Evolutionary conservation across 371 early-diverging fungal genomes (phyloP).

Genomic region (Conidiobolus incongruus): DNA sequence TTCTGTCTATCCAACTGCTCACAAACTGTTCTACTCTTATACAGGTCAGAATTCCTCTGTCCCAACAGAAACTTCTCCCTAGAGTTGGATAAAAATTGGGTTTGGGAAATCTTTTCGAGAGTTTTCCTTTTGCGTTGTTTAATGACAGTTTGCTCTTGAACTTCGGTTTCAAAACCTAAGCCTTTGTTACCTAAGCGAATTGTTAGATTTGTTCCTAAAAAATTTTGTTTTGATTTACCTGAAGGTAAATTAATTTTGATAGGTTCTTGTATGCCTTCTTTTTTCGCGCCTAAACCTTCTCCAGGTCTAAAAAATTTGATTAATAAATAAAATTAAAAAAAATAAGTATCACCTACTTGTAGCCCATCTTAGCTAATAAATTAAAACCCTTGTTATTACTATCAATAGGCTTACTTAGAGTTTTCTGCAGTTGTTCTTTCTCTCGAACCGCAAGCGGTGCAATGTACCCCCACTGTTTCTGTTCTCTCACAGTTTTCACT

Average conservation of each 20-base stretch:
- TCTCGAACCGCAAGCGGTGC: neutral
- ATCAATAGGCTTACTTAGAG: neutral
- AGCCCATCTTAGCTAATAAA: neutral
- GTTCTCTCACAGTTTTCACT: neutral
- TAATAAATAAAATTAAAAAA: no score
- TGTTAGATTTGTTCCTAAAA: no score
- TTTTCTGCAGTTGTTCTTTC: neutral
- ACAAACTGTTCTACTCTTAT: neutral
- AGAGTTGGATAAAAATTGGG: neutral
- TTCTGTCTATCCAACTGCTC: neutral
- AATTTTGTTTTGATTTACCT: neutral
- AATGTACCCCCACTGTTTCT: neutral
- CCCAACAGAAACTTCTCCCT: neutral
- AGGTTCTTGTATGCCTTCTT: neutral
- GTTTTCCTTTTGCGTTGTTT: neutral
- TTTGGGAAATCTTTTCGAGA: neutral
- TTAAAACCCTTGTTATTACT: neutral
- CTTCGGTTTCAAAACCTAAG: neutral
- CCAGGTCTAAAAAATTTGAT: neutral
- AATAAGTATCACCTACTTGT: neutral
- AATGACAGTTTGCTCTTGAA: neutral
- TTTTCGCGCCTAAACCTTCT: neutral
- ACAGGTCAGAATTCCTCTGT: neutral
- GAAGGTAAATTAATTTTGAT: neutral
- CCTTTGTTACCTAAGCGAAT: neutral